phyloP scores from a whole-genome alignment of 768 basidiomycete species.

The Russula lepida region DNA sequence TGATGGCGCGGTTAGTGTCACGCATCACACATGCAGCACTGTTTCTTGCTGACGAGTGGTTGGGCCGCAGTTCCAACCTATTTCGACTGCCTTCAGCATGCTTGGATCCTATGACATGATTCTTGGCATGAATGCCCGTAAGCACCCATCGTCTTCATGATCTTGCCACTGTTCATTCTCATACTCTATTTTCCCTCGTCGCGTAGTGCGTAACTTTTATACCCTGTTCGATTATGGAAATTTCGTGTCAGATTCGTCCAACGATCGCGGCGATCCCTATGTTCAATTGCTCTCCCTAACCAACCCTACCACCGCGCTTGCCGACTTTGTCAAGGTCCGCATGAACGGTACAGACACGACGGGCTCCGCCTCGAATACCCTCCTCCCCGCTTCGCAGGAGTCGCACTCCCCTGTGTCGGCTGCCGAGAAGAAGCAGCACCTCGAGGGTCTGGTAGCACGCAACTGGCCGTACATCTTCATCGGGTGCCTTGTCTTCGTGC shows the following conservation, averaged over 20 bases:
- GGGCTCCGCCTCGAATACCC: constrained; percentile 42
- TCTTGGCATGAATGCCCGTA: constrained; percentile 73
- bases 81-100: constrained; percentile 69
- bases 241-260: constrained; percentile 44
- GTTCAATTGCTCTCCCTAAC: constrained; percentile 63
- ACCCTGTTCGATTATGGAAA: constrained; percentile 65
- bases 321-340: constrained; percentile 60
- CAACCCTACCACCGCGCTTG: constrained; percentile 40
- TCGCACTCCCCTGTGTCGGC: constrained; percentile 56
- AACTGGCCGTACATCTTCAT: constrained; percentile 67
- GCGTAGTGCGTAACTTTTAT: constrained; percentile 66
- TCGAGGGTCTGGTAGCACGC: constrained; percentile 55
- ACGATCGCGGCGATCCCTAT: constrained; percentile 47
- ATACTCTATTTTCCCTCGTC: background rate
- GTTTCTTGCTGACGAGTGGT: constrained; percentile 8
- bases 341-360: constrained; percentile 52
- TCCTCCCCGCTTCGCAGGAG: constrained; percentile 51
- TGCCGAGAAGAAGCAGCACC: constrained; percentile 57
- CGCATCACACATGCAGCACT: background rate
- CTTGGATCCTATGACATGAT: constrained; percentile 77
- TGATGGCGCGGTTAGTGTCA: constrained; percentile 52
- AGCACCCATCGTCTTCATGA: constrained; percentile 23
- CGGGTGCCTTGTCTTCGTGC: constrained; percentile 47
- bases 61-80: constrained; percentile 62
- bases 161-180: constrained; percentile 1